Evolutionary conservation across 2,329 filamentous ascomycete species (phyloP).

Genomic region (Aspergillus versicolor): DNA sequence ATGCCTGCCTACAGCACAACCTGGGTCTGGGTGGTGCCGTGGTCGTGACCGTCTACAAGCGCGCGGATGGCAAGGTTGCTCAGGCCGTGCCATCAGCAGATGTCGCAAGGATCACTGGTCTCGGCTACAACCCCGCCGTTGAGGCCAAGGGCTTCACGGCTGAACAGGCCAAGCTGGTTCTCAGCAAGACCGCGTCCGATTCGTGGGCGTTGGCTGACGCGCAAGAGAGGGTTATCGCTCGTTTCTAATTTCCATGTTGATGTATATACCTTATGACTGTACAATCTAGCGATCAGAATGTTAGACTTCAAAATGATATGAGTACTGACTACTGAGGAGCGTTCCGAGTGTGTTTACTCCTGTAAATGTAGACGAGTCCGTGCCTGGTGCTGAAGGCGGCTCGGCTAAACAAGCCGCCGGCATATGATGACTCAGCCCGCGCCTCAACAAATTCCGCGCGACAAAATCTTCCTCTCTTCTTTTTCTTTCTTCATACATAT

Average conservation of each 20-base stretch:
- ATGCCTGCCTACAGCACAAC: slow-evolving; percentile 83
- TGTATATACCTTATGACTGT: slow-evolving; percentile 9
- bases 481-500: slow-evolving; percentile 27
- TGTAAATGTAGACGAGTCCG: no score
- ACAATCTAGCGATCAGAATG: slow-evolving; percentile 1
- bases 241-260: slow-evolving; percentile 49
- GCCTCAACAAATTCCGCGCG: slow-evolving; percentile 15
- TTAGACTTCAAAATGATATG: background rate
- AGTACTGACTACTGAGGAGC: background rate
- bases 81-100: slow-evolving; percentile 60
- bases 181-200: slow-evolving; percentile 67
- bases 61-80: slow-evolving; percentile 71
- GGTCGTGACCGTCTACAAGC: slow-evolving; percentile 84
- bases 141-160: slow-evolving; percentile 85
- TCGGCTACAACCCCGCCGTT: slow-evolving; percentile 91
- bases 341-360: no score
- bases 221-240: slow-evolving; percentile 68
- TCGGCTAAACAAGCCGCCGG: background rate
- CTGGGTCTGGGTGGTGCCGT: slow-evolving; percentile 87
- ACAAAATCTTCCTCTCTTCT: slow-evolving; percentile 11
- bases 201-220: slow-evolving; percentile 79
- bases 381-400: background rate
- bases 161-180: slow-evolving; percentile 66
- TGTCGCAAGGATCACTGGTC: slow-evolving; percentile 64
- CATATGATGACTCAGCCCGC: slow-evolving; percentile 11